phyloP scores from a whole-genome alignment of 768 basidiomycete species.

The Strobilomyces dryophilus region DNA sequence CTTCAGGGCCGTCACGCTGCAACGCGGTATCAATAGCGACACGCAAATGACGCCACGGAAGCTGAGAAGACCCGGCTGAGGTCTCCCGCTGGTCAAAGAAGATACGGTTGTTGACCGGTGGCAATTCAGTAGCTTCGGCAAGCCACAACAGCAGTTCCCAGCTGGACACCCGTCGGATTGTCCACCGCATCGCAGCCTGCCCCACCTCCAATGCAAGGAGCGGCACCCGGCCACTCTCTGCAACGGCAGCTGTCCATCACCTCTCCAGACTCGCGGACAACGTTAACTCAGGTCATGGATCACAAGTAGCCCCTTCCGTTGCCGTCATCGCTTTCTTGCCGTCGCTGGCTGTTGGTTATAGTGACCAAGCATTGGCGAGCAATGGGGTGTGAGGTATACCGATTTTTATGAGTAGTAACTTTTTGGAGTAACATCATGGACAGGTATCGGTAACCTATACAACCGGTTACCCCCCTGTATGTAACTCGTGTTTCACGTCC shows the following conservation, averaged over 20 bases:
- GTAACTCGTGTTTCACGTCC: constrained; percentile 12
- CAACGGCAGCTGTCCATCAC: constrained; percentile 27
- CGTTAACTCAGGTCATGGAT: constrained; percentile 14
- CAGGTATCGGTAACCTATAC: constrained; percentile 22
- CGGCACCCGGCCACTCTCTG: constrained; percentile 16
- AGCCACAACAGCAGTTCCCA: constrained; percentile 29
- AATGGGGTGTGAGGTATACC: constrained; percentile 1
- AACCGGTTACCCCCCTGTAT: constrained; percentile 19
- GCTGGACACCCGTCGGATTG: constrained; percentile 17
- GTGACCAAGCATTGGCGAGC: background rate
- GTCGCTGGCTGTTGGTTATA: background rate
- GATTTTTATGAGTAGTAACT: constrained; percentile 8
- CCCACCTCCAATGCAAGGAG: constrained; percentile 7
- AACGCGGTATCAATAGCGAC: constrained; percentile 20
- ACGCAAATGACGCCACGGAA: too few species aligned
- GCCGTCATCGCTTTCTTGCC: background rate
- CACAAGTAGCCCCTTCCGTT: constrained; percentile 4
- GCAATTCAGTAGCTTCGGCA: constrained; percentile 16
- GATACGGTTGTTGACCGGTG: constrained; percentile 15
- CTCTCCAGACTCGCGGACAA: constrained; percentile 22
- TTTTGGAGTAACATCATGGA: constrained; percentile 1
- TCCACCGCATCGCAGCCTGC: background rate
- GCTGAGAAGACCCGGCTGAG: background rate
- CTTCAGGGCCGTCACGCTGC: constrained; percentile 7
- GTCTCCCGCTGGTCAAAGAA: constrained; percentile 26